Percentiles rank a stretch among this genome's conserved stretches.
phyloP scores from a whole-genome alignment of 1,284 basidiomycete species.

The Binderoboletus segoi region DNA sequence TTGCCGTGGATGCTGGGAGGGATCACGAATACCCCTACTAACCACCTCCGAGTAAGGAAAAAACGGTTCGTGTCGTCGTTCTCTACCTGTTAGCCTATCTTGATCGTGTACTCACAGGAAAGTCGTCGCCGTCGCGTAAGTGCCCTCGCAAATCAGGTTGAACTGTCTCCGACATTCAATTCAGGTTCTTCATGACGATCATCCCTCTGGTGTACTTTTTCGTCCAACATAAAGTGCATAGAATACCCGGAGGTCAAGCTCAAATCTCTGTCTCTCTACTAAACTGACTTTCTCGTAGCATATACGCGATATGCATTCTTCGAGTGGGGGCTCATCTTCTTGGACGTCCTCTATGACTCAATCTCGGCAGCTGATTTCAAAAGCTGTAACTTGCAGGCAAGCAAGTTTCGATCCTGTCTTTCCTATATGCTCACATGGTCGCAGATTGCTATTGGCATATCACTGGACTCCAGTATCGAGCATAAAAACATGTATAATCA shows the following conservation, averaged over 20 bases:
- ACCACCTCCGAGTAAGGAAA: conserved; percentile 42
- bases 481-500: conserved; percentile 34
- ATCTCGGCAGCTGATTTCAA: conserved; percentile 64
- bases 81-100: background rate
- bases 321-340: conserved; percentile 83
- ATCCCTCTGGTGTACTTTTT: conserved; percentile 84
- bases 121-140: conserved; percentile 53
- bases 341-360: conserved; percentile 82
- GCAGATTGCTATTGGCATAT: conserved; percentile 33
- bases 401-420: background rate
- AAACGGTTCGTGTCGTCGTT: conserved; percentile 49
- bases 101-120: conserved; percentile 42
- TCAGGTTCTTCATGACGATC: conserved; percentile 71
- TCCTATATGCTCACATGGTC: conserved; percentile 5
- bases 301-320: conserved; percentile 86
- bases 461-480: conserved; percentile 23
- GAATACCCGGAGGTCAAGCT: conserved; percentile 72
- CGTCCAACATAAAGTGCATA: conserved; percentile 80
- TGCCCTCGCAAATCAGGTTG: background rate
- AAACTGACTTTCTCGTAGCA: conserved; percentile 46
- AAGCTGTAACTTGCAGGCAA: conserved; percentile 54
- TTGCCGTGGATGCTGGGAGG: conserved; percentile 88
- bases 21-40: conserved; percentile 55
- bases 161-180: conserved; percentile 9
- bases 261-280: background rate